Conservation (phyloP, 78 protist genomes). For the Emiliania huxleyi region DNA sequence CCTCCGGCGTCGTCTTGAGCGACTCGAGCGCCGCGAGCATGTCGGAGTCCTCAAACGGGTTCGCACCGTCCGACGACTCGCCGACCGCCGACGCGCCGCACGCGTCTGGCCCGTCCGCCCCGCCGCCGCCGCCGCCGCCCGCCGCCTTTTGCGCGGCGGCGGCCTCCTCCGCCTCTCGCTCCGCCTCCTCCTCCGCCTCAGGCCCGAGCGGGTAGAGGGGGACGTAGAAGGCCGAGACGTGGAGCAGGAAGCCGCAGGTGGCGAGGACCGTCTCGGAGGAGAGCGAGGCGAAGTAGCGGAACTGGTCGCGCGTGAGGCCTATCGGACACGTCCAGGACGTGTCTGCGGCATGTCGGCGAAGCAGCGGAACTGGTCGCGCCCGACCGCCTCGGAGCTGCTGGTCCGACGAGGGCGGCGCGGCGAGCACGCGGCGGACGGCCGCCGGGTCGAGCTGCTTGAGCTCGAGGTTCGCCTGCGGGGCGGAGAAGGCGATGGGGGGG, state of each 20-base stretch:
- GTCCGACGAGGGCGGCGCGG: not conserved
- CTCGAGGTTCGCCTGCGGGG: too few species aligned
- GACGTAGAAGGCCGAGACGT: not conserved
- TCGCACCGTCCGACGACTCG: not conserved
- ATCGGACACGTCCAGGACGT: too few species aligned
- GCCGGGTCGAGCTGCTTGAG: not conserved
- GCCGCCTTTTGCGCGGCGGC: not conserved
- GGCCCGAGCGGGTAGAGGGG: not conserved
- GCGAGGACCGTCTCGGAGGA: constrained; percentile 2
- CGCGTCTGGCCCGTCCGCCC: not conserved
- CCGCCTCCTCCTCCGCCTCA: not conserved
- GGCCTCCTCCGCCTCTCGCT: not conserved
- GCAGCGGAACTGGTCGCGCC: too few species aligned
- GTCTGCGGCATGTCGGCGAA: too few species aligned
- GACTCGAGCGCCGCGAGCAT: not conserved
- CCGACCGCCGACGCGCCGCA: not conserved
- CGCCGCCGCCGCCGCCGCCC: not conserved
- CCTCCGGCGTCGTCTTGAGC: not conserved
- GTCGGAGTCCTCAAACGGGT: not conserved
- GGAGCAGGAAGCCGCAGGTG: not conserved
- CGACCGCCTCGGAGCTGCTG: too few species aligned
- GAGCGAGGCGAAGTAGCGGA: not conserved
- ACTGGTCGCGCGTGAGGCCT: not conserved
- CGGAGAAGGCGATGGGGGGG: too few species aligned
- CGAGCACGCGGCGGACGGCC: not conserved